Evolutionary conservation across 805 yeast genomes (phyloP), one percentile per base, ranked within the genome.

Genomic region (Metschnikowia dekortorum): DNA sequence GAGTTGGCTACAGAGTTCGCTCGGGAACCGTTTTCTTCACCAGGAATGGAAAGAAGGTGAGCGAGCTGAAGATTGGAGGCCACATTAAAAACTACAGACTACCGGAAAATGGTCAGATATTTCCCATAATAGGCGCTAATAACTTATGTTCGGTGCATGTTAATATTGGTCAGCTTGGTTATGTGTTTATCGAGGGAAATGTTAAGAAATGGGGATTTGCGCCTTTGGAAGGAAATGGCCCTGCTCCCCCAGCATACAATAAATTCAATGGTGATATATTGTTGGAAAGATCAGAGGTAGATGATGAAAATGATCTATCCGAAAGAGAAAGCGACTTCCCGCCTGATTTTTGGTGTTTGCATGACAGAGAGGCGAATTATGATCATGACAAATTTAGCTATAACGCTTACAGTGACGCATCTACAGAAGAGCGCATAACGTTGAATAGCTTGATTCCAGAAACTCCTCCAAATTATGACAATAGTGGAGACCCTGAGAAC

Each of bases 171-270:
- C 92, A 88, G 59, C 76, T 83, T 50, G 97, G 97, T 2, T 90
- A 81, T 68, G 97, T 91, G 2, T 89, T 80, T 62, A 88, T 91
- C 44, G 97, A 91, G 63, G 97, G 89, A 1, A 89, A 90, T 63
- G 96, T 91, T 36, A 90, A 90, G 64, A 89, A 87, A 64, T 90
- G 97, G 97, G 96, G 96, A 6, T 85, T 86, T 60, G 96, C 96
- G n/a, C 92, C 94, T 2, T 76, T 85, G 37, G 87, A 85, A 57
- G 99, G 98, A 1, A 80, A 78, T 44, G 85, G 90, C 51, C 85
- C 95, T 3, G 96, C 98, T 5, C 96, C 98, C 2, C 99, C 99
- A 1, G 85, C 94, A 8, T 92, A 92, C 68, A 87, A 88, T 44
- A 81, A 84, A 50, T 90, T 84, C 60, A 82, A 81, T 41, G 83